Percentiles rank a stretch among this genome's conserved stretches.
These are phyloP conservation scores for Epicoccum nigrum DNA, from an alignment of 2,329 filamentous ascomycete genomes.

Conservation along the genomic window DNA sequence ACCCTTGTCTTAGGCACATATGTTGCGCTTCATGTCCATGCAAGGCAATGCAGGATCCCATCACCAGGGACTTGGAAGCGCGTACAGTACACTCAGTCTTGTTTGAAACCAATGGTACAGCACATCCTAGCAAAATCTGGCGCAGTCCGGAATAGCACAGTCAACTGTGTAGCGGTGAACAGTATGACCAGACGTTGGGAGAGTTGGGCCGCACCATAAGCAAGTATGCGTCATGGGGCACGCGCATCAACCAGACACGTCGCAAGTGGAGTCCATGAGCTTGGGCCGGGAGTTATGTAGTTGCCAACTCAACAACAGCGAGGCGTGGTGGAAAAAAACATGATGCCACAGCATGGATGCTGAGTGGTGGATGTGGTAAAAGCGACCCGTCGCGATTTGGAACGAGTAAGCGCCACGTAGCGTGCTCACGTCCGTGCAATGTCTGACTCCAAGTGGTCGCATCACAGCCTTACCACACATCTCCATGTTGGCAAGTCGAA, in stretches of 20 bases:
- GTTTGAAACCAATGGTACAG: constrained; percentile 9
- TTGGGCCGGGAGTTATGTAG: constrained; percentile 2
- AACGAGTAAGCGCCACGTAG: constrained; percentile 12
- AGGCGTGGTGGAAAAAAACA: not conserved
- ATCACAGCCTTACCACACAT: not conserved
- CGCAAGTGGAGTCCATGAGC: constrained; percentile 13
- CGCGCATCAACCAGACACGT: constrained; percentile 15
- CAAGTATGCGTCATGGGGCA: constrained; percentile 17
- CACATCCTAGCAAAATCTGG: not conserved
- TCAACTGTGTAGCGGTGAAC: constrained; percentile 9
- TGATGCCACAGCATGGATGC: constrained; percentile 1
- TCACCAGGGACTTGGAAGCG: constrained; percentile 9
- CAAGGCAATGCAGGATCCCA: constrained; percentile 7
- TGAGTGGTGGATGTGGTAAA: not conserved
- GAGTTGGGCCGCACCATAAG: constrained; percentile 11
- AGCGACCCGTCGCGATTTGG: not conserved
- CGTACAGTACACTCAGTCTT: not conserved
- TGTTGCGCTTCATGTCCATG: constrained; percentile 22
- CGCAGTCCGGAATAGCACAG: constrained; percentile 5
- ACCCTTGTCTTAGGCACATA: constrained; percentile 9
- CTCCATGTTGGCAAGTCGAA: not conserved
- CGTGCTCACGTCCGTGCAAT: constrained; percentile 4
- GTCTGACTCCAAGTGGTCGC: not conserved
- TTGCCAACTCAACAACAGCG: constrained; percentile 13
- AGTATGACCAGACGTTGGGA: not conserved